Evolutionary conservation across 257 asterid species (phyloP).

Genomic region (Nicotiana undulata): DNA sequence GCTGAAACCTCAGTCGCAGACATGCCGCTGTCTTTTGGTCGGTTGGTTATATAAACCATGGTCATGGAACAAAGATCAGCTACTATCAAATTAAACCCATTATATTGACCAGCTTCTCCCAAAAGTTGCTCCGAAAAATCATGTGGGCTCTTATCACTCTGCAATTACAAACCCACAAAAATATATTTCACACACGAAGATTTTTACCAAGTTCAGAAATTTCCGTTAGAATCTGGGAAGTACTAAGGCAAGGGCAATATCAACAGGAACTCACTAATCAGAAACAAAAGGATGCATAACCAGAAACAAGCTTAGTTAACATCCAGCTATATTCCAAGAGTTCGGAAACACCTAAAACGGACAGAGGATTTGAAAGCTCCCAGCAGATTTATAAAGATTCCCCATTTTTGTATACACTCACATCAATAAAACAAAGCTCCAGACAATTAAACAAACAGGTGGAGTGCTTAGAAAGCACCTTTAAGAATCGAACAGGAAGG

Average conservation of each 20-base stretch:
- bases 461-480: conserved; percentile 9
- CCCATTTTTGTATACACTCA: not conserved
- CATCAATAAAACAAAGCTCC: not conserved
- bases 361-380: not conserved
- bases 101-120: conserved; percentile 39
- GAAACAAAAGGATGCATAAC: not conserved
- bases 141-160: conserved; percentile 51
- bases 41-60: conserved; percentile 77
- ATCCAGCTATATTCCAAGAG: not conserved
- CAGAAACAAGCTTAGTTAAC: not conserved
- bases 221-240: not conserved
- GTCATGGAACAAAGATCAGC: conserved; percentile 62
- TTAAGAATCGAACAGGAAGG: conserved; percentile 72
- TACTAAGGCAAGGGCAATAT: not conserved
- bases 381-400: not conserved
- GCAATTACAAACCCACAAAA: not conserved
- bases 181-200: not conserved
- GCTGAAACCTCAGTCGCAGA: conserved; percentile 49
- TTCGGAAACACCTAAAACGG: too few species aligned
- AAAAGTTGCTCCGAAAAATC: conserved; percentile 57
- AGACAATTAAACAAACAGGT: conserved; percentile 11
- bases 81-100: conserved; percentile 67
- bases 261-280: not conserved
- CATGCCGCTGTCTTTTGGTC: conserved; percentile 35
- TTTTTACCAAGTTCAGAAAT: not conserved